A percentile compares a stretch with the other conserved stretches of the same genome.
Evolutionary conservation across 176 grass and related monocot species (phyloP).

Genomic region (Lolium multiflorum): DNA sequence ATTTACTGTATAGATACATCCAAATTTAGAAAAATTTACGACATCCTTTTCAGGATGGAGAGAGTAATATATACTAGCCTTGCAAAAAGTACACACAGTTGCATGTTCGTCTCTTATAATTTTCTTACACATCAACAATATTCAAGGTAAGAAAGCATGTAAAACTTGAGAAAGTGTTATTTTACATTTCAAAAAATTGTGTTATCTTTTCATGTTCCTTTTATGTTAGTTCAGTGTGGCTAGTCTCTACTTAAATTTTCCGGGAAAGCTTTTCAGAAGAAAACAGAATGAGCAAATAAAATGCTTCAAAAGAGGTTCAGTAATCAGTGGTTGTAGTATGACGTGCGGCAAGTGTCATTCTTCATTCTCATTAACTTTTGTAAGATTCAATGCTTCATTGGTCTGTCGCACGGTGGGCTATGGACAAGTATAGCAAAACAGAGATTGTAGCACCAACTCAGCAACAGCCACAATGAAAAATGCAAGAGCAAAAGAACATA

Average conservation of each 20-base stretch:
- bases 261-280: slow-evolving; percentile 5
- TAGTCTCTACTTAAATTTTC: neutral
- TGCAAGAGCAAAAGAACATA: neutral
- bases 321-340: neutral
- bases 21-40: too few species aligned
- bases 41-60: too few species aligned
- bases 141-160: neutral
- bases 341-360: neutral
- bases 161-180: neutral
- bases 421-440: neutral
- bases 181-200: neutral
- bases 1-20: too few species aligned
- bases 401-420: neutral
- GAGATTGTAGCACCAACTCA: neutral
- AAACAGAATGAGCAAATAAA: slow-evolving; percentile 15
- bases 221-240: neutral
- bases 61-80: neutral
- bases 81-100: neutral
- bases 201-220: neutral
- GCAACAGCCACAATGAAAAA: slow-evolving; percentile 5
- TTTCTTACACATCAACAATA: neutral
- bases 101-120: neutral
- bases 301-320: slow-evolving; percentile 9
- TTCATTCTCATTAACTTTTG: neutral
- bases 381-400: neutral